phyloP scores from a whole-genome alignment of 2,329 filamentous ascomycete species.

The Xylariales sp. region DNA sequence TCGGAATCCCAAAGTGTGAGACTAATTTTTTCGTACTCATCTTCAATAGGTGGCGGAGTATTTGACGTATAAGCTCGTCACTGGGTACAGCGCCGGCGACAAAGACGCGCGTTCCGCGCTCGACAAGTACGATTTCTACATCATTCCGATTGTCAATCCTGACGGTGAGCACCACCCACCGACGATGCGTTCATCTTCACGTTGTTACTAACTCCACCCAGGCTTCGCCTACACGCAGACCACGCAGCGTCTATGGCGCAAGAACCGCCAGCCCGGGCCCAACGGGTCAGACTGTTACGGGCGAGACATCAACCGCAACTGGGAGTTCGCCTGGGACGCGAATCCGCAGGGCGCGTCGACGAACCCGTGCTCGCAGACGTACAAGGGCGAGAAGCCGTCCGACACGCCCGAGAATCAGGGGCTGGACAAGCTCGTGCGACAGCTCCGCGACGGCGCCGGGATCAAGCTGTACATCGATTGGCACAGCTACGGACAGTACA shows the following conservation, averaged over 20 bases:
- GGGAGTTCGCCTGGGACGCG: constrained; percentile 61
- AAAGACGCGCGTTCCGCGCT: constrained; percentile 56
- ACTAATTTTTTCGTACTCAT: constrained; percentile 14
- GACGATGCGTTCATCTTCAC: background rate
- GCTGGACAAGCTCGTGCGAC: constrained; percentile 50
- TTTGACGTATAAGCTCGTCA: constrained; percentile 58
- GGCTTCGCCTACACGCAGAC: constrained; percentile 70
- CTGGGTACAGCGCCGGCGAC: constrained; percentile 53
- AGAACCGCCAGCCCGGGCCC: constrained; percentile 58
- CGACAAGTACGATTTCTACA: constrained; percentile 72
- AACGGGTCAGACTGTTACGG: constrained; percentile 55
- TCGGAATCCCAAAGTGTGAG: background rate
- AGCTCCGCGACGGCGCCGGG: constrained; percentile 53
- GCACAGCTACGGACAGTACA: constrained; percentile 67
- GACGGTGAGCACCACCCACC: constrained; percentile 57
- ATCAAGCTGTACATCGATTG: constrained; percentile 69
- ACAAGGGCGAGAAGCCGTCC: constrained; percentile 54
- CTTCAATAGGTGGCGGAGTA: constrained; percentile 56
- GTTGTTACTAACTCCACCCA: constrained; percentile 39
- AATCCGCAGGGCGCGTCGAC: constrained; percentile 57
- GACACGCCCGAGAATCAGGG: constrained; percentile 61
- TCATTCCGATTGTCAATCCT: constrained; percentile 72
- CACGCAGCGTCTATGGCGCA: constrained; percentile 68
- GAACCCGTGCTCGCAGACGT: constrained; percentile 61
- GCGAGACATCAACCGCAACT: constrained; percentile 67